Conservation (phyloP, 2,329 filamentous ascomycete genomes). For the Dryadomyces quercivorus region DNA sequence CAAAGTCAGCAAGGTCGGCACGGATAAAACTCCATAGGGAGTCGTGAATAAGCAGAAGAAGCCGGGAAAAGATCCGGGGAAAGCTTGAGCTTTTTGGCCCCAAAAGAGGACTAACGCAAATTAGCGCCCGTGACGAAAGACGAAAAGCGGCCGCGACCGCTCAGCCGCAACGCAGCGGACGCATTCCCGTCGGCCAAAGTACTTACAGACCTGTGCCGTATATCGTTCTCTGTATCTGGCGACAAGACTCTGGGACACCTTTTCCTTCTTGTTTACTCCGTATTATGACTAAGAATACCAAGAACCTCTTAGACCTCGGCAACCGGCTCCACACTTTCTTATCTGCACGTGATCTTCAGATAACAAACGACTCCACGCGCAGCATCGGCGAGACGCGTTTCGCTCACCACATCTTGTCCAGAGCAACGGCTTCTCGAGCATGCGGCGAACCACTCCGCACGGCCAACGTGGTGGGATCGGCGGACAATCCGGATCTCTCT, state of each 20-base stretch:
- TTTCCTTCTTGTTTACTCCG: too few species aligned
- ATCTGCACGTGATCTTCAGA: background rate
- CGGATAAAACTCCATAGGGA: conserved; percentile 8
- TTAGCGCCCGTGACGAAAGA: background rate
- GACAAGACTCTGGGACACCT: too few species aligned
- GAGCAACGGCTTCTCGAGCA: conserved; percentile 1
- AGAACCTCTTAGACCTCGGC: too few species aligned
- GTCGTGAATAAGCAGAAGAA: background rate
- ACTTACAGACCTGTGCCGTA: too few species aligned
- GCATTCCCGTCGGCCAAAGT: too few species aligned
- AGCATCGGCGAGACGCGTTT: background rate
- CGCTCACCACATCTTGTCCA: too few species aligned
- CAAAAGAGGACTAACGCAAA: background rate
- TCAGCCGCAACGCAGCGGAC: too few species aligned
- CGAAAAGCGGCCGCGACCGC: background rate
- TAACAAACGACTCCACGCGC: background rate
- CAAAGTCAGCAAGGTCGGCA: conserved; percentile 3
- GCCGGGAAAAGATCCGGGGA: conserved; percentile 1
- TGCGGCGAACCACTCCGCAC: conserved; percentile 15
- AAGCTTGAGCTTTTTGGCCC: background rate
- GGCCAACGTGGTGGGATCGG: conserved; percentile 15
- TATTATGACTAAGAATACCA: too few species aligned
- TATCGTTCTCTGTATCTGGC: too few species aligned
- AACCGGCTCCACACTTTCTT: background rate
- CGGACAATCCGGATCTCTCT: background rate